Evolutionary conservation across 2,329 filamentous ascomycete genomes (phyloP).

Genomic region (Coniochaeta sp.): DNA sequence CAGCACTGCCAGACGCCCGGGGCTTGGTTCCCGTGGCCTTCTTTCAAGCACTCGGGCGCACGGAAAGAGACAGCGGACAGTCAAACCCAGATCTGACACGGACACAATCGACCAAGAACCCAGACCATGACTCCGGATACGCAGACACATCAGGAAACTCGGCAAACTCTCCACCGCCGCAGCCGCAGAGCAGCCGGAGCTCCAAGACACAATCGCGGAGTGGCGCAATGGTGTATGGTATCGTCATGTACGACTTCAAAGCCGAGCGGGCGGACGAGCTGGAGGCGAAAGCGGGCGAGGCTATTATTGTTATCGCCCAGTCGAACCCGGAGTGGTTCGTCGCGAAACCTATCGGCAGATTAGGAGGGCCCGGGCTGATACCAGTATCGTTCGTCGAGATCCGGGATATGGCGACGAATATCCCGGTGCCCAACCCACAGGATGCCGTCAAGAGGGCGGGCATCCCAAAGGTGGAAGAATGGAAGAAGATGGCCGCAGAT

Average conservation of each 20-base stretch:
- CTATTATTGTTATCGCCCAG: slow-evolving; percentile 96
- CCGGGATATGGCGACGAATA: slow-evolving; percentile 82
- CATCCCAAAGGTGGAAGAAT: slow-evolving; percentile 92
- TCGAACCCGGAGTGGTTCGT: slow-evolving; percentile 99
- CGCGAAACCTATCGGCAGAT: slow-evolving; percentile 92
- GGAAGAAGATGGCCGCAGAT: slow-evolving; percentile 99
- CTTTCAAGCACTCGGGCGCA: slow-evolving; percentile 89
- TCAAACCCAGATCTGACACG: slow-evolving; percentile 49
- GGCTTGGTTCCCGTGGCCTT: slow-evolving; percentile 90
- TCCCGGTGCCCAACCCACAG: slow-evolving; percentile 71
- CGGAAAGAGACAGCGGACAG: slow-evolving; percentile 78
- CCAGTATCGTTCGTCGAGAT: slow-evolving; percentile 97
- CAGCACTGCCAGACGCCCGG: slow-evolving; percentile 74
- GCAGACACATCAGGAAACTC: slow-evolving; percentile 44
- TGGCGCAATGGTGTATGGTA: slow-evolving; percentile 90
- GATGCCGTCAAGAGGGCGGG: slow-evolving; percentile 84
- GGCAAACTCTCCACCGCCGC: slow-evolving; percentile 12
- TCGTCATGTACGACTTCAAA: slow-evolving; percentile 95
- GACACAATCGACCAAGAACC: slow-evolving; percentile 45
- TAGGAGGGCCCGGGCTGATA: slow-evolving; percentile 93
- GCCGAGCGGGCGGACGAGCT: slow-evolving; percentile 94
- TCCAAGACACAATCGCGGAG: slow-evolving; percentile 44
- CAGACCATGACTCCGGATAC: slow-evolving; percentile 89
- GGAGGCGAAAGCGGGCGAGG: slow-evolving; percentile 89
- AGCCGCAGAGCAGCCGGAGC: slow-evolving; percentile 33